Base-by-base conservation (phyloP, 2,329 filamentous ascomycete species). In the Scedosporium minutisporum region DNA sequence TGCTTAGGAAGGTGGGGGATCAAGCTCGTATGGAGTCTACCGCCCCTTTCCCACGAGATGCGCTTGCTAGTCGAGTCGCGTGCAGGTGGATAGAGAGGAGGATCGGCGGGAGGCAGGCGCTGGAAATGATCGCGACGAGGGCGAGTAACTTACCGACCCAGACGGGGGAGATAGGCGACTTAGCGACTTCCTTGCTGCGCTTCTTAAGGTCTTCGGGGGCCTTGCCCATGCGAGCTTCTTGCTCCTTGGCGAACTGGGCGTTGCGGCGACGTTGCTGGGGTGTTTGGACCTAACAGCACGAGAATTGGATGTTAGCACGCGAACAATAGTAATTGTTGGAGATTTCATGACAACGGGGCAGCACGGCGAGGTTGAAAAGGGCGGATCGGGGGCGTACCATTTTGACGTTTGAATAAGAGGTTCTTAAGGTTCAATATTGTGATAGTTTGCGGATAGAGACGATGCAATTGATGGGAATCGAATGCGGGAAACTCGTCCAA, bases 181-280 rank as follows among this genome's bases (percentile, higher is more conserved):
- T 87, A 63, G 73, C 66, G 64, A 75, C 69, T 70, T 83, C 79
- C 78, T 86, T 84, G 68, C 68, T 69, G 65, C 77, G 77, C 77
- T 85, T 84, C 81, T 87, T 87, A 68, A 87, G 73, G 66, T 86
- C 82, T 25, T 77, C 77, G 63, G 85, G 81, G n/a, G 86, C 82
- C 78, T 90, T 91, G 76, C 90, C 90, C 74, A 89, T 88, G 72
- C 87, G 89, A 64, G 80, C 78, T 72, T 89, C 86, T 73, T 93
- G 87, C 62, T 84, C 81, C 73, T 88, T 87, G 68, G 82, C 87
- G 76, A 91, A 96, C 76, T 89, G 88, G 71, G 84, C 84, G 79
- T 95, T 95, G 66, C 88, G 87, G 71, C 86, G 86, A 74, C 90
- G 87, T 80, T 95, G 91, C 75, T 91, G 84, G 68, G 88, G 90